Evolutionary conservation across 164 flowering plant genomes (phyloP).

Genomic region (Stephania japonica): DNA sequence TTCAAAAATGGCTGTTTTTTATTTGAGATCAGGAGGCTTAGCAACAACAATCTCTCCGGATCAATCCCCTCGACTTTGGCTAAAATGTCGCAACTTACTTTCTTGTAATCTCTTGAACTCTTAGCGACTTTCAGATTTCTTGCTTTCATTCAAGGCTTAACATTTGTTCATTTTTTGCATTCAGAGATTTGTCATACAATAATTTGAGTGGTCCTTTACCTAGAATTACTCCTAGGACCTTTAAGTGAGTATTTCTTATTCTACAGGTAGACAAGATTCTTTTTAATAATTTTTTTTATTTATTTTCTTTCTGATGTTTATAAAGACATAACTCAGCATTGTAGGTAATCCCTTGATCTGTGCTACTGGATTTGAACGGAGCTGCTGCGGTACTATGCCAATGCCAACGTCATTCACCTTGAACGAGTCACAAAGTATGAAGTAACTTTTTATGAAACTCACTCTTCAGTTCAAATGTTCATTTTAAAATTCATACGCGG

Average conservation of each 20-base stretch:
- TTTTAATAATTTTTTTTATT: not conserved
- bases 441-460: not conserved
- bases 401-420: slow-evolving; percentile 60
- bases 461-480: not conserved
- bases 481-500: not conserved
- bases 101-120: slow-evolving; percentile 79
- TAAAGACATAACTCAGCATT: slow-evolving; percentile 42
- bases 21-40: slow-evolving; percentile 85
- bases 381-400: slow-evolving; percentile 51
- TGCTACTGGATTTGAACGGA: slow-evolving; percentile 65
- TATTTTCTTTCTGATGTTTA: not conserved
- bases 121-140: not conserved
- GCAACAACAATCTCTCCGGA: slow-evolving; percentile 86
- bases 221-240: slow-evolving; percentile 68
- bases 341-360: slow-evolving; percentile 85
- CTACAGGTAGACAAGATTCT: not conserved
- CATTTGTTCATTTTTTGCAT: slow-evolving; percentile 32
- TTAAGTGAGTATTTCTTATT: slow-evolving; percentile 55
- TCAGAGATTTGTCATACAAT: slow-evolving; percentile 88
- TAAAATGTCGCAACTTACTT: slow-evolving; percentile 67
- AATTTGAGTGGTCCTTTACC: slow-evolving; percentile 88
- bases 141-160: slow-evolving; percentile 9
- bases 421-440: slow-evolving; percentile 48
- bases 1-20: slow-evolving; percentile 33
- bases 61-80: slow-evolving; percentile 64